phyloP scores from a whole-genome alignment of 1,284 basidiomycete species.

The Heterobasidion annosum region DNA sequence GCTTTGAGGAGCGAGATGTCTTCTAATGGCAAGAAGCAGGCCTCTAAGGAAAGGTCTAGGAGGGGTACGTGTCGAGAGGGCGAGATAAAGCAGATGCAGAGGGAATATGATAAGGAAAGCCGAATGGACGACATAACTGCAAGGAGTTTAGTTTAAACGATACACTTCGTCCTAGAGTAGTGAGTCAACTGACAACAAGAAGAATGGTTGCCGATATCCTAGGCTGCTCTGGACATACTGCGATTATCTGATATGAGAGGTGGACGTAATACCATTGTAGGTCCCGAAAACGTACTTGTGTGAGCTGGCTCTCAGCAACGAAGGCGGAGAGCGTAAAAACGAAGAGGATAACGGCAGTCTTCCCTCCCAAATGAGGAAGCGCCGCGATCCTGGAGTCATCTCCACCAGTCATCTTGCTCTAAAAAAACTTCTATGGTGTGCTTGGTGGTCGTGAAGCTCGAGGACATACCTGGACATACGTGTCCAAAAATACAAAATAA shows the following conservation, averaged over 20 bases:
- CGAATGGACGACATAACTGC: constrained; percentile 71
- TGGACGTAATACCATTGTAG: not conserved
- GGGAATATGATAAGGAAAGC: constrained; percentile 63
- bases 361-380: constrained; percentile 18
- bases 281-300: constrained; percentile 42
- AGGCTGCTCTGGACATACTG: constrained; percentile 71
- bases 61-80: constrained; percentile 34
- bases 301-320: constrained; percentile 60
- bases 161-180: not conserved
- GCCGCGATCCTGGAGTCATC: constrained; percentile 13
- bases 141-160: constrained; percentile 7
- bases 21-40: constrained; percentile 39
- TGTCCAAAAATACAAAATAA: not conserved
- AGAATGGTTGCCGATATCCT: constrained; percentile 66
- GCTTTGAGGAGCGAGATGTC: constrained; percentile 36
- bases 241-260: not conserved
- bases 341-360: constrained; percentile 40
- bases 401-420: constrained; percentile 17
- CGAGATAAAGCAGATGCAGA: constrained; percentile 57
- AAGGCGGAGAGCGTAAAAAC: constrained; percentile 48
- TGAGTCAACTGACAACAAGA: constrained; percentile 52
- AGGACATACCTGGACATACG: not conserved
- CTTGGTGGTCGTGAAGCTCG: not conserved
- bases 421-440: constrained; percentile 3
- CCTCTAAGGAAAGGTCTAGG: constrained; percentile 36